A percentile compares a stretch with the other conserved stretches of the same genome.
Conservation (phyloP, 495 filamentous ascomycete species). For the Aspergillus funiculosus region DNA sequence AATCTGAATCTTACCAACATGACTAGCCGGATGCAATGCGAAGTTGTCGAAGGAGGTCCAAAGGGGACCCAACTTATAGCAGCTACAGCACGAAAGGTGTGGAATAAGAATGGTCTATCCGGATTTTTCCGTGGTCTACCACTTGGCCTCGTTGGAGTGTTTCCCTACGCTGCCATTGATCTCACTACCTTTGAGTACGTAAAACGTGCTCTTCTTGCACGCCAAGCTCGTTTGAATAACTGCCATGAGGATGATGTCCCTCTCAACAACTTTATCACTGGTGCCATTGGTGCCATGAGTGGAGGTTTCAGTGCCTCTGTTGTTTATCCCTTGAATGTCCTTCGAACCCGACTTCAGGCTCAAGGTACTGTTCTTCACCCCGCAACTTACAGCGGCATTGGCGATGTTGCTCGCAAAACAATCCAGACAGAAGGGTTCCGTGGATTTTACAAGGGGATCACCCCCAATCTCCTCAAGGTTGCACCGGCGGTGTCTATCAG, state of each 20-base stretch:
- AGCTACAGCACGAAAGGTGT: slow-evolving; percentile 79
- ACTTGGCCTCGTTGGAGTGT: slow-evolving; percentile 91
- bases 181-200: slow-evolving; percentile 90
- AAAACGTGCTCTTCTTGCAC: slow-evolving; percentile 64
- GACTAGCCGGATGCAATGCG: slow-evolving; percentile 82
- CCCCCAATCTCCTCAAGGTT: slow-evolving; percentile 94
- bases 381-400: slow-evolving; percentile 79
- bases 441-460: slow-evolving; percentile 91
- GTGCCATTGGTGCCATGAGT: slow-evolving; percentile 78
- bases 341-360: slow-evolving; percentile 88
- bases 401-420: slow-evolving; percentile 79
- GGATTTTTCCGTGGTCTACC: slow-evolving; percentile 89
- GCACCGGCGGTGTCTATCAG: slow-evolving; percentile 95
- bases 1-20: slow-evolving; percentile 23
- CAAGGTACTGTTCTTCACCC: slow-evolving; percentile 92
- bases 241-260: slow-evolving; percentile 78
- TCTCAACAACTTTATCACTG: slow-evolving; percentile 70
- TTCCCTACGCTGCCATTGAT: slow-evolving; percentile 96
- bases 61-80: slow-evolving; percentile 80
- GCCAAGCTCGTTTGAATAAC: slow-evolving; percentile 61
- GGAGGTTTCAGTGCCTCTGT: slow-evolving; percentile 89
- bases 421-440: slow-evolving; percentile 74
- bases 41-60: slow-evolving; percentile 77
- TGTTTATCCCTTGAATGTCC: slow-evolving; percentile 92
- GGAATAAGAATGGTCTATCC: slow-evolving; percentile 61